These are phyloP conservation scores for Lecanoromycetidae sp. DNA, from an alignment of 2,329 filamentous ascomycete genomes.

Conservation along the genomic window DNA sequence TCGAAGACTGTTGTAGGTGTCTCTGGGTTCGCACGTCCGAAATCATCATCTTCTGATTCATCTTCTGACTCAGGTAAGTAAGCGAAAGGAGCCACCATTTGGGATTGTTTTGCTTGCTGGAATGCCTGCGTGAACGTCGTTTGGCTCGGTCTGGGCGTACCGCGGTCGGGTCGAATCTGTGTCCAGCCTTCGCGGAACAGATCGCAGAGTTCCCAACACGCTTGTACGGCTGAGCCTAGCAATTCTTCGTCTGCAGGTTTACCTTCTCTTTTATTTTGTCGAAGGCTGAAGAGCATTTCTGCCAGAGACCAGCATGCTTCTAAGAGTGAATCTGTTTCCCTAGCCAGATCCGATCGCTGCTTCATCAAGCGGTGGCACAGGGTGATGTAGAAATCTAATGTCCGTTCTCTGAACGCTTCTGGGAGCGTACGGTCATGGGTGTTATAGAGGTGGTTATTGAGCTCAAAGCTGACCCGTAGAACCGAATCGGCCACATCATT, in stretches of 20 bases:
- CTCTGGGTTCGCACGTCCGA: constrained; percentile 52
- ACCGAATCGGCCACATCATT: constrained; percentile 77
- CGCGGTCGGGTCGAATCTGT: constrained; percentile 71
- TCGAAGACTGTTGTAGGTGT: constrained; percentile 94
- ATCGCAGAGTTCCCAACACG: constrained; percentile 90
- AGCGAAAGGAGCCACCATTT: constrained; percentile 36
- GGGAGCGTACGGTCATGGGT: constrained; percentile 76
- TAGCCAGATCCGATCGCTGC: constrained; percentile 63
- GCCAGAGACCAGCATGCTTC: constrained; percentile 81
- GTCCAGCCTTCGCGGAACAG: constrained; percentile 89
- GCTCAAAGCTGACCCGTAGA: constrained; percentile 80
- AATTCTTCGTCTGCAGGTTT: constrained; percentile 69
- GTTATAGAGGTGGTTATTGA: constrained; percentile 92
- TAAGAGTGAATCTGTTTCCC: constrained; percentile 73
- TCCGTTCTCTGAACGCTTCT: constrained; percentile 76
- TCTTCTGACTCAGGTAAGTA: constrained; percentile 36
- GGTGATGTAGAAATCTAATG: constrained; percentile 87
- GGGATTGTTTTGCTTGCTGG: constrained; percentile 38
- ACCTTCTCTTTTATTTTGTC: constrained; percentile 66
- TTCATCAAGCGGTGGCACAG: constrained; percentile 95
- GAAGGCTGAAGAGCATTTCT: constrained; percentile 83
- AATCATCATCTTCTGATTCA: constrained; percentile 33
- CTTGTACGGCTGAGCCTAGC: constrained; percentile 74
- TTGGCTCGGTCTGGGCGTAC: constrained; percentile 72
- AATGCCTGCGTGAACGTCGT: constrained; percentile 54